These are phyloP conservation scores for Dujonia santamariae DNA, from an alignment of 1,139 yeast species.

Conservation along the genomic window DNA sequence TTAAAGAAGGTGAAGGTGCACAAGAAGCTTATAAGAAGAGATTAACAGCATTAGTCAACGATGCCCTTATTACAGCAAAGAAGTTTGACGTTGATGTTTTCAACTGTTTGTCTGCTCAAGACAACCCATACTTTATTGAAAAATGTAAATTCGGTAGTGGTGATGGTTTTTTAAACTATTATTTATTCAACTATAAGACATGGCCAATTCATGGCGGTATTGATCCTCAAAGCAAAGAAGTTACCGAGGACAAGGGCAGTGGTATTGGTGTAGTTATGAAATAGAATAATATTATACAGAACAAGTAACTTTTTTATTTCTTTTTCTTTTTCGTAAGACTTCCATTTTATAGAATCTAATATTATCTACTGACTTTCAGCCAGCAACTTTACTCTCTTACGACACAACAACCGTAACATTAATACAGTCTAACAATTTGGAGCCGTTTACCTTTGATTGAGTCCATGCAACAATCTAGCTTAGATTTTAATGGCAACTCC, in stretches of 20 bases:
- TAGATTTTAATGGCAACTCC: neutral
- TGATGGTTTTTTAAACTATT: constrained; percentile 88
- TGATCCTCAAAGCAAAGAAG: constrained; percentile 47
- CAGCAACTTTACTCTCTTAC: no score
- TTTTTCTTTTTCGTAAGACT: no score
- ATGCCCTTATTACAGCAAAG: constrained; percentile 77
- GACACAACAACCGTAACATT: no score
- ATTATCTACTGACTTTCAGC: no score
- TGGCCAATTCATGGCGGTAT: constrained; percentile 82
- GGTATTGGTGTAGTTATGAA: constrained; percentile 90
- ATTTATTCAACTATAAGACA: constrained; percentile 85
- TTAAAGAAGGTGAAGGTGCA: constrained; percentile 28
- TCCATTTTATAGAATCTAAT: no score
- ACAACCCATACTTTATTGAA: constrained; percentile 77
- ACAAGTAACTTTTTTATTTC: no score
- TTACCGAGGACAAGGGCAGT: constrained; percentile 55
- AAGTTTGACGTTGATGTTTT: constrained; percentile 76
- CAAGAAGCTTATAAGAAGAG: constrained; percentile 47
- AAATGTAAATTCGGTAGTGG: constrained; percentile 90
- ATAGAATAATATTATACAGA: no score
- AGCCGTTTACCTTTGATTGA: no score
- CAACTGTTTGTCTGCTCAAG: constrained; percentile 89
- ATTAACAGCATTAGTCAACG: constrained; percentile 59
- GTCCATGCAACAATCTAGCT: neutral
- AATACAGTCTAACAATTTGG: no score